phyloP scores from a whole-genome alignment of 2,329 filamentous ascomycete genomes.

The Pleomassaria siparia region DNA sequence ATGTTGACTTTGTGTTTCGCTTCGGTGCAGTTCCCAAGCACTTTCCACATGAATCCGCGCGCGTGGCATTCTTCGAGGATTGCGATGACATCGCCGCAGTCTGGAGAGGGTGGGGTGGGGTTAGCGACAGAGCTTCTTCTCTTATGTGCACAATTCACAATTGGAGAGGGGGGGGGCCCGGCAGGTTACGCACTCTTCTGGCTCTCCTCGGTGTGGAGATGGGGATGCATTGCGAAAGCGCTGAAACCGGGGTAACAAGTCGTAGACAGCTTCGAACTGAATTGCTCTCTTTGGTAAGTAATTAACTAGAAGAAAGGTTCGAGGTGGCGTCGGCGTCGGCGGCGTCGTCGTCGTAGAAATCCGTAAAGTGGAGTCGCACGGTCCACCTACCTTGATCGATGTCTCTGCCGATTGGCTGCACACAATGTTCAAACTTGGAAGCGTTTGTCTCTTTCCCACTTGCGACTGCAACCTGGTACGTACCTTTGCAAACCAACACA shows the following conservation, averaged over 20 bases:
- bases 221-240: slow-evolving; percentile 75
- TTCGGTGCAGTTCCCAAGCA: slow-evolving; percentile 84
- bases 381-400: not conserved
- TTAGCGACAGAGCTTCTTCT: not conserved
- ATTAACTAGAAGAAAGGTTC: no score
- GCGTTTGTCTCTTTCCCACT: no score
- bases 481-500: no score
- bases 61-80: slow-evolving; percentile 96
- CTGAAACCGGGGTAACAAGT: not conserved
- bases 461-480: not conserved
- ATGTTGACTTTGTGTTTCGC: slow-evolving; percentile 81
- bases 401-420: not conserved
- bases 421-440: not conserved
- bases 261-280: slow-evolving; percentile 14
- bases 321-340: no score
- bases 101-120: slow-evolving; percentile 51
- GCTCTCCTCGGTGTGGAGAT: slow-evolving; percentile 91
- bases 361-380: no score
- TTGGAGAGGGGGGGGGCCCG: not conserved
- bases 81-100: slow-evolving; percentile 91
- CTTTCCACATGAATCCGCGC: slow-evolving; percentile 88
- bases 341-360: no score
- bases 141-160: slow-evolving; percentile 1
- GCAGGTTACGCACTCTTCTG: slow-evolving; percentile 61
- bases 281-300: no score